Evolutionary conservation across 2,329 filamentous ascomycete species (phyloP).

Genomic region (Pseudogymnoascus sp.): DNA sequence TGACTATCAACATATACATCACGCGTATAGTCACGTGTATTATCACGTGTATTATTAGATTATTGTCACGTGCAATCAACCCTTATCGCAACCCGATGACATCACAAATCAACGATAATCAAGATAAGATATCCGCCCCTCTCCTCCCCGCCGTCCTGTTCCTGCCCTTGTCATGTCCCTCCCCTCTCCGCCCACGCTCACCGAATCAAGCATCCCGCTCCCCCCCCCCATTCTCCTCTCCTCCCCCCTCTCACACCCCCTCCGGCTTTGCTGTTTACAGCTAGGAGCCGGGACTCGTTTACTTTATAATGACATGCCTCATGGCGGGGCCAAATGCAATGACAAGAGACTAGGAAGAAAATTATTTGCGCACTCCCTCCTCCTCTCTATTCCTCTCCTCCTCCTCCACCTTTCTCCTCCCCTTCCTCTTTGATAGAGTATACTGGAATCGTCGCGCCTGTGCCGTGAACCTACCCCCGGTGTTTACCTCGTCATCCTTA

Average conservation of each 20-base stretch:
- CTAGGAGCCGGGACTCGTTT: neutral
- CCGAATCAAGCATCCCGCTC: neutral
- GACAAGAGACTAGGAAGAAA: neutral
- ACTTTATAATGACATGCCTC: neutral
- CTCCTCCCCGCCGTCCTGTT: neutral
- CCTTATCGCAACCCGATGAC: neutral
- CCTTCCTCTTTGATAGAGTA: neutral
- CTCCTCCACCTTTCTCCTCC: neutral
- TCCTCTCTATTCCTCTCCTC: neutral
- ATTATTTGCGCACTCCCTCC: neutral
- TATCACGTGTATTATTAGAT: no score
- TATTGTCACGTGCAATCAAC: neutral
- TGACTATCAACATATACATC: neutral
- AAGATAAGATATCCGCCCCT: slow-evolving; percentile 4
- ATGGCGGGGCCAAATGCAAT: neutral
- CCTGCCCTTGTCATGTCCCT: neutral
- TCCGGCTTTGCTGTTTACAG: neutral
- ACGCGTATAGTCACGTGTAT: neutral
- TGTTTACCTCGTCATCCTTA: neutral
- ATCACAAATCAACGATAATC: neutral
- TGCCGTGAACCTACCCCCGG: neutral
- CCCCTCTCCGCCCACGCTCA: neutral
- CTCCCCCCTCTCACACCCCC: neutral
- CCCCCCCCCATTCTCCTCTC: neutral
- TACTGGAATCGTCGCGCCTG: neutral